A percentile compares a stretch with the other conserved stretches of the same genome.
phyloP scores from a whole-genome alignment of 257 asterid species.

The Euphrasia confusa region DNA sequence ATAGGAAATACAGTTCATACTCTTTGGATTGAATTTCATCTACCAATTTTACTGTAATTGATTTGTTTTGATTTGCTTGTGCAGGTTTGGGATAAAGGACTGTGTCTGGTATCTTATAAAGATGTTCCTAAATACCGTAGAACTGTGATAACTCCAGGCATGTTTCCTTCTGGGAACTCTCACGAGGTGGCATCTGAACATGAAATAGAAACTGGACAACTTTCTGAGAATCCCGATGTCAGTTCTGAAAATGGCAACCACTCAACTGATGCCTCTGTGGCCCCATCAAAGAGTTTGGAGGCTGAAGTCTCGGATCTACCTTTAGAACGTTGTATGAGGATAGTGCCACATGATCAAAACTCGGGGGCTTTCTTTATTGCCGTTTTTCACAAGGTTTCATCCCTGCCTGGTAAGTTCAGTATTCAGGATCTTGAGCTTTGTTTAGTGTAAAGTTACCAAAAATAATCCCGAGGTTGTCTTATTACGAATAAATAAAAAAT shows the following conservation, averaged over 20 bases:
- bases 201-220: constrained; percentile 25
- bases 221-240: constrained; percentile 27
- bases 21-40: constrained; percentile 2
- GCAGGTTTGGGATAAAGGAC: constrained; percentile 86
- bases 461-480: neutral
- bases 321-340: constrained; percentile 90
- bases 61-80: constrained; percentile 23
- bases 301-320: constrained; percentile 83
- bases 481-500: neutral
- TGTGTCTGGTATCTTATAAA: constrained; percentile 64
- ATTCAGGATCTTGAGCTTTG: neutral
- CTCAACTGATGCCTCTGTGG: constrained; percentile 32
- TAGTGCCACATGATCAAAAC: constrained; percentile 95
- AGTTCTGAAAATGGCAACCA: constrained; percentile 31
- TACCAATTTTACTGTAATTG: constrained; percentile 2
- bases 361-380: constrained; percentile 98
- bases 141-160: constrained; percentile 65
- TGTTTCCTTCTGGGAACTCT: constrained; percentile 85
- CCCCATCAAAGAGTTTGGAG: constrained; percentile 34
- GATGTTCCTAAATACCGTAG: constrained; percentile 56
- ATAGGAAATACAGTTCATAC: neutral
- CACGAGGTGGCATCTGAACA: constrained; percentile 45
- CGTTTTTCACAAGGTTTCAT: constrained; percentile 63
- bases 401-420: constrained; percentile 53
- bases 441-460: neutral